Evolutionary conservation across 2,329 filamentous ascomycete species (phyloP).

Genomic region (Fusarium decemcellulare): DNA sequence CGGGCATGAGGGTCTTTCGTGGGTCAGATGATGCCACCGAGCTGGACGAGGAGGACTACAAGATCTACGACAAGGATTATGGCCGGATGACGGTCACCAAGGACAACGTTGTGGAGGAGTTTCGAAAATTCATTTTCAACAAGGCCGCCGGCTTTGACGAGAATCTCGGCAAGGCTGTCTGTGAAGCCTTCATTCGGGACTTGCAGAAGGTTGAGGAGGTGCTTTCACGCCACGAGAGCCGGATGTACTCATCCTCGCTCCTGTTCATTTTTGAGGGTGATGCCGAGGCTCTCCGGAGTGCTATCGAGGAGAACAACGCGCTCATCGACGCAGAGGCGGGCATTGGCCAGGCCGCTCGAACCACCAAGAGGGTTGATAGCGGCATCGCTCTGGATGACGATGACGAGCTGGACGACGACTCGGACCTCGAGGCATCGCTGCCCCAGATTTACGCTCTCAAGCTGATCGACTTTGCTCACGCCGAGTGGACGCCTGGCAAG

Average conservation of each 20-base stretch:
- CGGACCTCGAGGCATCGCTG: slow-evolving; percentile 58
- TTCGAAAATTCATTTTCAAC: slow-evolving; percentile 72
- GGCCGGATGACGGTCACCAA: slow-evolving; percentile 67
- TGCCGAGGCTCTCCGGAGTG: slow-evolving; percentile 65
- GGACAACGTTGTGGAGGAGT: slow-evolving; percentile 67
- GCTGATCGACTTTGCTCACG: slow-evolving; percentile 98
- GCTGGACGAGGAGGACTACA: slow-evolving; percentile 69
- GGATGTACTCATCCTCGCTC: slow-evolving; percentile 75
- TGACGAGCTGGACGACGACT: slow-evolving; percentile 64
- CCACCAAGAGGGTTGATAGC: slow-evolving; percentile 67
- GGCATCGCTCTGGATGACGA: slow-evolving; percentile 66
- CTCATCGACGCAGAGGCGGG: slow-evolving; percentile 67
- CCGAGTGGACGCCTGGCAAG: slow-evolving; percentile 83
- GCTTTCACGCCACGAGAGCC: slow-evolving; percentile 69
- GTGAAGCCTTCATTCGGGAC: slow-evolving; percentile 67
- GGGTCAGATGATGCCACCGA: slow-evolving; percentile 66
- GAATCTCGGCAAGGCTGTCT: slow-evolving; percentile 69
- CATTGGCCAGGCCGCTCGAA: slow-evolving; percentile 48
- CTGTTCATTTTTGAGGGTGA: slow-evolving; percentile 77
- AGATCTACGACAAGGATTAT: slow-evolving; percentile 75
- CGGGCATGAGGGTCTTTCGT: slow-evolving; percentile 75
- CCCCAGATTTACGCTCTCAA: slow-evolving; percentile 85
- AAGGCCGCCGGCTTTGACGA: slow-evolving; percentile 70
- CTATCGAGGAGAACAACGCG: slow-evolving; percentile 68
- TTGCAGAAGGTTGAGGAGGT: slow-evolving; percentile 67